Base-by-base conservation (phyloP, 768 basidiomycete genomes). In the Auriculariales sp. region DNA sequence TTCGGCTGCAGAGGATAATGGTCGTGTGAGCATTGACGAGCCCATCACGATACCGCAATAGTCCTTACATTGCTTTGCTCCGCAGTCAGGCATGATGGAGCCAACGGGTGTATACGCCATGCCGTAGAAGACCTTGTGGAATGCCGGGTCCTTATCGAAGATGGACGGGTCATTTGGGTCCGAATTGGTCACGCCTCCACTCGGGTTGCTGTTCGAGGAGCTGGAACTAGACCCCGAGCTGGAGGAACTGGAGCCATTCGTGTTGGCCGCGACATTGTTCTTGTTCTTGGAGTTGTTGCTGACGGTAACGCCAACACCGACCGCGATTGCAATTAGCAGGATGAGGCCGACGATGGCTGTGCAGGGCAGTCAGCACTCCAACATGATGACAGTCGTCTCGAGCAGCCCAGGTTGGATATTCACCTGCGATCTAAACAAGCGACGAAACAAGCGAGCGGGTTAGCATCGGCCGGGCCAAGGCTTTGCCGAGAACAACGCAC, bases 61-160 rank as follows among this genome's bases (percentile, higher is more conserved):
- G 15, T 14, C 9, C 71, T 48, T 24, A 67, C 70, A 52, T 6
- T 67, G 61, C 3, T 58, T 64, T 49, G 72, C 81, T 9, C 80
- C 81, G 55, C 87, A 90, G 29, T 73, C 59, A 0, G 87, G 87
- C 22, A 80, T 62, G 55, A 81, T 77, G n/a, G 81, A 78, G 33
- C 79, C 79, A 17, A 68, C 66, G 7, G 91, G 90, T 1, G 88
- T 90, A 63, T 94, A 94, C 0, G 91, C 91, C 22, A 94, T 59
- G 3, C 85, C 91, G 61, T 81, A 94, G 66, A 95, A 87, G 0
- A 78, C 72, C 55, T 84, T 77, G 53, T 80, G 72, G 46, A 94
- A 65, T 28, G 71, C 71, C 2, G 75, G 47, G 62, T 93, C 75
- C 65, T 81, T 83, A 17, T 65, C 62, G 64, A 93, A 95, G 15